Conservation (phyloP, 2,329 filamentous ascomycete species). For the Zasmidium citrigriseum region DNA sequence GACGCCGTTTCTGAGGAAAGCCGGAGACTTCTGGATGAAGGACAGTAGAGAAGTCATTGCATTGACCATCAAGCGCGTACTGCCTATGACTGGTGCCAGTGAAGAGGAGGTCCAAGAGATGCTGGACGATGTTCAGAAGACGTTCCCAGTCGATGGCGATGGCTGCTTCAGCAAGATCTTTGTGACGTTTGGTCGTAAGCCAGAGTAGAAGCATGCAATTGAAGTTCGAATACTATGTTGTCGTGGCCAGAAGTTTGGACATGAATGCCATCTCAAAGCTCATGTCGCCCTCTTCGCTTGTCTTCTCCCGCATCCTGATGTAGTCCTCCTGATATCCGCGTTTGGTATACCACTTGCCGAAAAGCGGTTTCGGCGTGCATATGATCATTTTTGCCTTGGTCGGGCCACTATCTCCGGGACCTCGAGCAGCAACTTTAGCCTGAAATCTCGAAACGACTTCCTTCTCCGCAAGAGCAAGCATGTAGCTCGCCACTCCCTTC, state of each 20-base stretch:
- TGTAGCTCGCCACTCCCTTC: slow-evolving; percentile 11
- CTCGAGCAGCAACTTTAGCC: background rate
- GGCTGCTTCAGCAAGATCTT: background rate
- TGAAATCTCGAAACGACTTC: slow-evolving; percentile 10
- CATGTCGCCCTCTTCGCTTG: slow-evolving; percentile 13
- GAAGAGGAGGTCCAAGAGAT: background rate
- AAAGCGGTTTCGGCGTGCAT: slow-evolving; percentile 15
- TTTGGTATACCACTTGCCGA: slow-evolving; percentile 11
- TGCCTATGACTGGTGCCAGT: background rate
- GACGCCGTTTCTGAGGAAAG: background rate
- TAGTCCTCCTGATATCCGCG: slow-evolving; percentile 18
- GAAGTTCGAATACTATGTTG: background rate
- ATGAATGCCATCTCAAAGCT: slow-evolving; percentile 17
- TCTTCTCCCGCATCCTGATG: slow-evolving; percentile 5
- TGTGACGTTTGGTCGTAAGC: background rate
- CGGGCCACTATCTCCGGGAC: background rate
- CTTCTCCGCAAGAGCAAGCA: slow-evolving; percentile 14
- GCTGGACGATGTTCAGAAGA: background rate
- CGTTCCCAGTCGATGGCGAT: background rate
- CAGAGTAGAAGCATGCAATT: background rate
- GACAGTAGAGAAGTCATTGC: background rate
- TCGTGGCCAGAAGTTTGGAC: slow-evolving; percentile 4
- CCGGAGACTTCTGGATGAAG: background rate
- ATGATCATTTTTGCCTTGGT: slow-evolving; percentile 12
- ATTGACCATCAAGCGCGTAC: background rate